Evolutionary conservation across 306 rosid genomes (phyloP).

Genomic region (Citrullus amarus): DNA sequence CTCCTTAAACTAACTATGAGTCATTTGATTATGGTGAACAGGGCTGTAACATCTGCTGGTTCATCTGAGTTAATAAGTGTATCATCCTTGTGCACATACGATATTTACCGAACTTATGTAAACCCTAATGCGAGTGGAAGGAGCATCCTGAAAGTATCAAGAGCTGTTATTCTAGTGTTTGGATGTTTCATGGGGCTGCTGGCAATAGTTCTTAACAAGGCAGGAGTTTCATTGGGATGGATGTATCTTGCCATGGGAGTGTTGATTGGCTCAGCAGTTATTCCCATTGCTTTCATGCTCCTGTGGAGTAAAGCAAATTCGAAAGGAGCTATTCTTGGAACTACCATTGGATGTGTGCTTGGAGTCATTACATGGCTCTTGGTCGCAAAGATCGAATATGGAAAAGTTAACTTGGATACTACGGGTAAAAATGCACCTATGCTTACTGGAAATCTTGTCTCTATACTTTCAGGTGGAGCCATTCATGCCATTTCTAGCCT

Average conservation of each 20-base stretch:
- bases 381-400: conserved; percentile 54
- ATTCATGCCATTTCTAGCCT: conserved; percentile 55
- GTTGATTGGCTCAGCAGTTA: conserved; percentile 79
- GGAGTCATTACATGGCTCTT: conserved; percentile 73
- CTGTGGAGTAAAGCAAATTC: conserved; percentile 82
- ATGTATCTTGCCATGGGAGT: conserved; percentile 96
- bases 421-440: conserved; percentile 88
- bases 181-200: conserved; percentile 81
- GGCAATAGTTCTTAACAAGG: conserved; percentile 75
- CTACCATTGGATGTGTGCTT: conserved; percentile 54
- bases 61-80: conserved; percentile 83
- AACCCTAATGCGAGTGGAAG: conserved; percentile 74
- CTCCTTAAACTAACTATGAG: neutral
- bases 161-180: conserved; percentile 49
- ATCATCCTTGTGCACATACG: conserved; percentile 77
- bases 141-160: conserved; percentile 63
- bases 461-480: conserved; percentile 57
- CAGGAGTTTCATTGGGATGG: conserved; percentile 82
- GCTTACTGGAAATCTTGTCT: conserved; percentile 89
- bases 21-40: conserved; percentile 17
- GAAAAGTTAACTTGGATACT: conserved; percentile 55
- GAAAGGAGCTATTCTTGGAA: conserved; percentile 70
- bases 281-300: conserved; percentile 90
- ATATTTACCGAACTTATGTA: conserved; percentile 73
- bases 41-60: conserved; percentile 98